Evolutionary conservation across 2,329 filamentous ascomycete species (phyloP).

Genomic region (Balansia obtecta): DNA sequence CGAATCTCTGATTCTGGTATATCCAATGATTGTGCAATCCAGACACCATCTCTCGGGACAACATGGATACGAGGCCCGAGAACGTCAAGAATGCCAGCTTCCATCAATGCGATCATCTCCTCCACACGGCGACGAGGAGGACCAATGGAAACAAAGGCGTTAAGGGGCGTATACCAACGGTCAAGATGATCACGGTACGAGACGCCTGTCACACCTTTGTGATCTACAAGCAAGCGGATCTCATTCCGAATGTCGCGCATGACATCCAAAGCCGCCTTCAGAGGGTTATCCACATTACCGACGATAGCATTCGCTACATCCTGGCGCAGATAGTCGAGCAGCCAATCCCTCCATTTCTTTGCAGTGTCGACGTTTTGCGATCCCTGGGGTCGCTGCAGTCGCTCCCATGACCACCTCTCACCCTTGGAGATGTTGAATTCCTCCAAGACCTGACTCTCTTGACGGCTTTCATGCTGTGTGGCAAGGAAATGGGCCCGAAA

Average conservation of each 20-base stretch:
- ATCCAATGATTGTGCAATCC: constrained; percentile 1
- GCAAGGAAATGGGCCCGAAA: constrained; percentile 2
- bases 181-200: constrained; percentile 5
- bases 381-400: constrained; percentile 1
- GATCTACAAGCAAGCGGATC: constrained; percentile 5
- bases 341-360: constrained; percentile 1
- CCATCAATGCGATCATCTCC: constrained; percentile 5
- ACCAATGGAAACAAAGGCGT: constrained; percentile 4
- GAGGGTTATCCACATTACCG: constrained; percentile 2
- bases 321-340: not conserved
- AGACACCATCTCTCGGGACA: not conserved
- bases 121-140: constrained; percentile 4
- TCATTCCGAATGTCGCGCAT: constrained; percentile 6
- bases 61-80: constrained; percentile 4
- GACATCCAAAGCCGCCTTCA: constrained; percentile 5
- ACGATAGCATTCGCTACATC: constrained; percentile 2
- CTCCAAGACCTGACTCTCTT: constrained; percentile 2
- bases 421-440: constrained; percentile 1
- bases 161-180: constrained; percentile 6
- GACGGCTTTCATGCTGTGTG: not conserved
- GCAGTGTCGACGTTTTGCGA: not conserved
- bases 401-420: constrained; percentile 6
- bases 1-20: not conserved
- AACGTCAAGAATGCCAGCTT: constrained; percentile 3
- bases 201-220: constrained; percentile 2